phyloP scores from a whole-genome alignment of 805 yeast species.

The Saccharomycopsis amapae region DNA sequence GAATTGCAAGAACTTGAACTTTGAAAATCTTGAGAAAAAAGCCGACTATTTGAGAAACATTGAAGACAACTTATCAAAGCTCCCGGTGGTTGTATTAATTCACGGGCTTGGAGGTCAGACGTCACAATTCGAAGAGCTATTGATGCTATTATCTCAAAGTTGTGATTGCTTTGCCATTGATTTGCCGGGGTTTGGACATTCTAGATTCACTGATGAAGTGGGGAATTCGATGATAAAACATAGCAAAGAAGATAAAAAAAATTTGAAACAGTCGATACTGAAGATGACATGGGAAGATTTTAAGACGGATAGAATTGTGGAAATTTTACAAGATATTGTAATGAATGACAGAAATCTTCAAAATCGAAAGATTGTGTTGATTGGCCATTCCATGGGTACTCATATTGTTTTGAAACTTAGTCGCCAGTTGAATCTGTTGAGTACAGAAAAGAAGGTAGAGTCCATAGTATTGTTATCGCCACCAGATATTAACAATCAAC shows the following conservation, averaged over 20 bases:
- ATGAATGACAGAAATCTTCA: slow-evolving; percentile 20
- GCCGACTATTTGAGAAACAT: slow-evolving; percentile 15
- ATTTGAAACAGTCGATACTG: not conserved
- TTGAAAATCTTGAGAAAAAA: slow-evolving; percentile 8
- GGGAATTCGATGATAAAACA: slow-evolving; percentile 12
- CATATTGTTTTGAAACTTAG: slow-evolving; percentile 44
- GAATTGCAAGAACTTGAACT: slow-evolving; percentile 14
- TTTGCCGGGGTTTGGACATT: slow-evolving; percentile 78
- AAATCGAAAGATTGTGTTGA: slow-evolving; percentile 32
- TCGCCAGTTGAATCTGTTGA: slow-evolving; percentile 25
- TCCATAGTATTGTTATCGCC: slow-evolving; percentile 43
- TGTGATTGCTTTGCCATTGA: slow-evolving; percentile 66
- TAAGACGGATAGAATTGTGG: slow-evolving; percentile 18
- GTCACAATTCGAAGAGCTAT: slow-evolving; percentile 72
- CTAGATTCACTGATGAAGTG: slow-evolving; percentile 2
- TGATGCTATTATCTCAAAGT: slow-evolving; percentile 51
- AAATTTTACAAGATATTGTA: slow-evolving; percentile 14
- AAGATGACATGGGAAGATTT: slow-evolving; percentile 14
- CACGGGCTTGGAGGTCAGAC: slow-evolving; percentile 92
- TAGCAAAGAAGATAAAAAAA: slow-evolving; percentile 15
- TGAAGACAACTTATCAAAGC: slow-evolving; percentile 29
- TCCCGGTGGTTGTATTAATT: slow-evolving; percentile 59
- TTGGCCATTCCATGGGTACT: slow-evolving; percentile 76
- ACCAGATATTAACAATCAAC: slow-evolving; percentile 28
- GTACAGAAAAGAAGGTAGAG: slow-evolving; percentile 28